These are phyloP conservation scores for Basipetospora chlamydospora DNA, from an alignment of 2,329 filamentous ascomycete genomes.

Conservation along the genomic window DNA sequence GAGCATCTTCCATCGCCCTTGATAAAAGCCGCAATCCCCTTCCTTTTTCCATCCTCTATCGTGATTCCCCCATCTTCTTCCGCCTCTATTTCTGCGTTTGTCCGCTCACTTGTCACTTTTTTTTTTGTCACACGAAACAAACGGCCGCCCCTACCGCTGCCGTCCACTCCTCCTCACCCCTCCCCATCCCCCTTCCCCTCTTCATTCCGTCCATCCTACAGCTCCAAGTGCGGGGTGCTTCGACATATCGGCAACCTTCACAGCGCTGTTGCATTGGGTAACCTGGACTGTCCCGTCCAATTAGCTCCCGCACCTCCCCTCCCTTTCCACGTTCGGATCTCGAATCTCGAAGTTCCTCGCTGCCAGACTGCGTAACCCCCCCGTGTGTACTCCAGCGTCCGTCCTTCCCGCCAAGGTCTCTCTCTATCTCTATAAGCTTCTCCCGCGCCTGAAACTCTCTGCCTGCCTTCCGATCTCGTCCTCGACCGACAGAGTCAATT, in stretches of 20 bases:
- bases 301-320: slow-evolving; percentile 16
- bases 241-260: slow-evolving; percentile 9
- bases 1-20: not conserved
- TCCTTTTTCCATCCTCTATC: not conserved
- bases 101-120: not conserved
- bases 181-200: slow-evolving; percentile 1
- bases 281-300: slow-evolving; percentile 12
- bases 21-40: not conserved
- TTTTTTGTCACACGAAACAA: too few relatives aligned
- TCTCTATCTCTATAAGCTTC: slow-evolving; percentile 2
- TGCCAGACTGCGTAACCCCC: too few relatives aligned
- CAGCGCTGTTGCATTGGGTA: slow-evolving; percentile 4
- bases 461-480: not conserved
- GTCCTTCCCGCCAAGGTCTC: not conserved
- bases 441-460: not conserved
- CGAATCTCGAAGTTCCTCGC: too few relatives aligned
- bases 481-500: not conserved
- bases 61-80: not conserved
- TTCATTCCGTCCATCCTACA: not conserved
- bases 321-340: too few relatives aligned
- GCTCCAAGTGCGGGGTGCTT: slow-evolving; percentile 9
- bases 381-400: not conserved
- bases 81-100: not conserved
- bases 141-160: too few relatives aligned
- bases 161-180: not conserved